A percentile compares a stretch with the other conserved stretches of the same genome.
Conservation (phyloP, 202 grass and related monocot genomes). For the Cymbopogon flexuosus region DNA sequence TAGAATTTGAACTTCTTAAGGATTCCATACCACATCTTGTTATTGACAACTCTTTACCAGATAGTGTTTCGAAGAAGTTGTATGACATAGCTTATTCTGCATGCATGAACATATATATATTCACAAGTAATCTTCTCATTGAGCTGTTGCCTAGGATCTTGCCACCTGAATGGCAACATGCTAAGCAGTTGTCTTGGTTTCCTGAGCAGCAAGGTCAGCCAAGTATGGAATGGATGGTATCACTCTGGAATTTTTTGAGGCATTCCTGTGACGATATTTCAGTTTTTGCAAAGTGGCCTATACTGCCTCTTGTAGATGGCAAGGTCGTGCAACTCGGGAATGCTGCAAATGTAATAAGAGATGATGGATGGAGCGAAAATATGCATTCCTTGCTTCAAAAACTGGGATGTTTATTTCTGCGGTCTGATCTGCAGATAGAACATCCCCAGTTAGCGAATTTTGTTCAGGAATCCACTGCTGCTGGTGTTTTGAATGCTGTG, state of each 20-base stretch:
- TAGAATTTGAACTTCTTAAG: constrained; percentile 86
- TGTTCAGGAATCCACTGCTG: constrained; percentile 78
- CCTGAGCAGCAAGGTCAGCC: constrained; percentile 76
- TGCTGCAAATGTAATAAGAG: constrained; percentile 88
- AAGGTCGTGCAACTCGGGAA: constrained; percentile 66
- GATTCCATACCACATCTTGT: constrained; percentile 75
- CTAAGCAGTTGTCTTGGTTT: constrained; percentile 70
- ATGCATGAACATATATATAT: constrained; percentile 62
- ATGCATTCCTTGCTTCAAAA: constrained; percentile 88
- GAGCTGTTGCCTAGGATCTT: constrained; percentile 90
- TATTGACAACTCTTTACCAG: constrained; percentile 72
- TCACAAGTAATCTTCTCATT: constrained; percentile 68
- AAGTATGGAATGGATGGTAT: constrained; percentile 74
- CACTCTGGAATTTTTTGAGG: constrained; percentile 78
- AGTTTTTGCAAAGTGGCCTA: constrained; percentile 81
- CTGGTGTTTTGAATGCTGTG: constrained; percentile 85
- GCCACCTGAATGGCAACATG: constrained; percentile 84
- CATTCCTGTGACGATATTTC: constrained; percentile 79
- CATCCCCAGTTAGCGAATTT: constrained; percentile 75
- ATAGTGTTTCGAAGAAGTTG: constrained; percentile 63
- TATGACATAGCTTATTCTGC: constrained; percentile 71
- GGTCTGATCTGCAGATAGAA: constrained; percentile 71
- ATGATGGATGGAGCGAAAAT: constrained; percentile 95
- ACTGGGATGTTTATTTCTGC: constrained; percentile 77
- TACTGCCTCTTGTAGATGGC: constrained; percentile 74